Percentiles rank a stretch among this genome's conserved stretches.
These are phyloP conservation scores for Microcera coccophila DNA, from an alignment of 2,329 filamentous ascomycete genomes.

Conservation along the genomic window DNA sequence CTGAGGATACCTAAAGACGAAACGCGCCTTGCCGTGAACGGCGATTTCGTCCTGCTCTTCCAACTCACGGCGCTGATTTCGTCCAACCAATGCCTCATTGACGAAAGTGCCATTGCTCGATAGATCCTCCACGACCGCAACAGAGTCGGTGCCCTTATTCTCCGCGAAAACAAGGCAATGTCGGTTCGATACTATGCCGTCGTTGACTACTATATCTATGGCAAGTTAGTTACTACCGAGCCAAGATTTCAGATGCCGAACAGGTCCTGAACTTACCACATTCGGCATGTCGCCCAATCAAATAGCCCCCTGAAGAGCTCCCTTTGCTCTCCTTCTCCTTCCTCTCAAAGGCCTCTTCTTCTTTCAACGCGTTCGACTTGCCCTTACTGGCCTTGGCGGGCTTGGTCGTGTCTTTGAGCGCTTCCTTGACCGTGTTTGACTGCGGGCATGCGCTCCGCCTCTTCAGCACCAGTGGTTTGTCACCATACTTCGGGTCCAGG, in stretches of 20 bases:
- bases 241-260: background rate
- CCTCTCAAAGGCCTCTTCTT: slow-evolving; percentile 58
- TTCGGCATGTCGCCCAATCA: slow-evolving; percentile 89
- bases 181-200: slow-evolving; percentile 81
- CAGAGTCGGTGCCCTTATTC: slow-evolving; percentile 54
- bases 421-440: slow-evolving; percentile 42
- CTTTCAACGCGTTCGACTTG: slow-evolving; percentile 48
- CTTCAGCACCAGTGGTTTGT: slow-evolving; percentile 66
- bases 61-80: slow-evolving; percentile 86
- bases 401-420: slow-evolving; percentile 33
- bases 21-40: slow-evolving; percentile 78
- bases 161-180: slow-evolving; percentile 67
- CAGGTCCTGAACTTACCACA: slow-evolving; percentile 62
- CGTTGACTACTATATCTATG: slow-evolving; percentile 66
- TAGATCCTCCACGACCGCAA: slow-evolving; percentile 83
- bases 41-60: slow-evolving; percentile 88
- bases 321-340: slow-evolving; percentile 58
- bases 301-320: slow-evolving; percentile 74
- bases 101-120: slow-evolving; percentile 97
- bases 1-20: slow-evolving; percentile 86
- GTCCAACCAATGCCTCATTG: slow-evolving; percentile 84
- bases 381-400: slow-evolving; percentile 40
- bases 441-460: slow-evolving; percentile 68
- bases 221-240: slow-evolving; percentile 6
- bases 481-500: slow-evolving; percentile 64